Percentiles rank a stretch among this genome's conserved stretches.
Evolutionary conservation across 1,139 yeast genomes (phyloP).

Genomic region (Protomyces inouyei): DNA sequence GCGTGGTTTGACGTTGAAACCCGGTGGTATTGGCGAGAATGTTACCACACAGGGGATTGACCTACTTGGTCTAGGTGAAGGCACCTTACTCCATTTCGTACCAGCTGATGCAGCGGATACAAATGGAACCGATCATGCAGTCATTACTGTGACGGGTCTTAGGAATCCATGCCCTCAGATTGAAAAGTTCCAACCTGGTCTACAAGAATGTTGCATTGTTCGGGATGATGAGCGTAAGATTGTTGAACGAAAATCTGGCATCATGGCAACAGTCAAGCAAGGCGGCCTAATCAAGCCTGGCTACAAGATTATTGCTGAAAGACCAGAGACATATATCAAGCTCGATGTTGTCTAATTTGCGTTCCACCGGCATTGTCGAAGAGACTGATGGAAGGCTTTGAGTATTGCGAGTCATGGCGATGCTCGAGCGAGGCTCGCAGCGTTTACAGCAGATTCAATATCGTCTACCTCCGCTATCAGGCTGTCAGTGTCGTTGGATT

Average conservation of each 20-base stretch:
- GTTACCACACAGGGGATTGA: constrained; percentile 12
- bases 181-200: constrained; percentile 3
- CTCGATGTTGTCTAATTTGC: constrained; percentile 2
- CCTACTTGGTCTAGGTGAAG: constrained; percentile 2
- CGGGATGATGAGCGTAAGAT: background rate
- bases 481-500: too few relatives aligned
- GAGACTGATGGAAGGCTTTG: background rate
- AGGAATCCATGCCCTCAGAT: constrained; percentile 20
- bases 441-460: too few relatives aligned
- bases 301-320: background rate
- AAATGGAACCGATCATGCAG: background rate
- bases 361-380: too few relatives aligned
- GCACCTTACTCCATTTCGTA: background rate
- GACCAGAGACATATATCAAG: background rate
- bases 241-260: constrained; percentile 6
- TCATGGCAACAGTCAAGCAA: constrained; percentile 13
- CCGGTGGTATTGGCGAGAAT: constrained; percentile 17
- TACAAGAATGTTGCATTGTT: constrained; percentile 5
- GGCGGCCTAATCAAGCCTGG: constrained; percentile 9
- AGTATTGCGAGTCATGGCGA: too few relatives aligned
- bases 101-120: background rate
- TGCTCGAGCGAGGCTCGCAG: too few relatives aligned
- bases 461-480: too few relatives aligned
- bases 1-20: background rate
- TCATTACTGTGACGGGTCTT: constrained; percentile 5